These are phyloP conservation scores for Globisporangium uncinulatum DNA, from an alignment of 352 stramenopile species.

Conservation along the genomic window DNA sequence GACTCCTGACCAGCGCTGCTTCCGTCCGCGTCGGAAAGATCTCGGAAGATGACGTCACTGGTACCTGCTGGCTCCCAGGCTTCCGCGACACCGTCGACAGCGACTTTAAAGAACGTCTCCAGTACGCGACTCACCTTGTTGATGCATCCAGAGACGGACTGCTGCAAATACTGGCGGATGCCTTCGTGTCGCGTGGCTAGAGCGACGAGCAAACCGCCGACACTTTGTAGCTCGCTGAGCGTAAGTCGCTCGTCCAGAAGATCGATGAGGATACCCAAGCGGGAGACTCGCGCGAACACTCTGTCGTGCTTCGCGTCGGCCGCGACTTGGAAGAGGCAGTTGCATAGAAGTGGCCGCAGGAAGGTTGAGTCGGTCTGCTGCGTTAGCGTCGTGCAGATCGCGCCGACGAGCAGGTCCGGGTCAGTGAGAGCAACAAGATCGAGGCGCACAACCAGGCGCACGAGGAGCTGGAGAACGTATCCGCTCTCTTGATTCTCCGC, in stretches of 20 bases:
- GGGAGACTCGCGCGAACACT: constrained; percentile 4
- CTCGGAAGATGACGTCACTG: constrained; percentile 1
- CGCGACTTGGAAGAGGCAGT: constrained; percentile 9
- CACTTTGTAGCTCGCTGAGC: constrained; percentile 7
- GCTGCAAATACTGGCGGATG: constrained; percentile 6
- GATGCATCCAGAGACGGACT: constrained; percentile 10
- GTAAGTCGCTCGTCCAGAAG: constrained; percentile 9
- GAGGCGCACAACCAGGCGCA: constrained; percentile 22
- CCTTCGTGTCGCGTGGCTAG: constrained; percentile 10
- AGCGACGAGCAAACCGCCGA: constrained; percentile 3
- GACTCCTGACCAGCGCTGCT: neutral
- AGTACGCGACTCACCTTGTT: constrained; percentile 8
- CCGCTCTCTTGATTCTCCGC: constrained; percentile 12
- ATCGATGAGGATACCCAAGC: constrained; percentile 8
- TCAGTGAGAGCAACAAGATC: constrained; percentile 21
- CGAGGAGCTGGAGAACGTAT: constrained; percentile 23
- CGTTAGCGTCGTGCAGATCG: constrained; percentile 22
- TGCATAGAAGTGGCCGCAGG: constrained; percentile 20
- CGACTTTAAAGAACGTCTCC: constrained; percentile 10
- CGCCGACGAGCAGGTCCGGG: constrained; percentile 21
- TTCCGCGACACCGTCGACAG: neutral
- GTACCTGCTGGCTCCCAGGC: neutral
- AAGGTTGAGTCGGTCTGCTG: constrained; percentile 23
- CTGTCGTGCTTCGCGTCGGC: neutral
- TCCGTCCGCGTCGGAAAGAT: neutral